These are phyloP conservation scores for Babesia bovis DNA, from an alignment of 169 alveolate genomes.

Conservation along the genomic window DNA sequence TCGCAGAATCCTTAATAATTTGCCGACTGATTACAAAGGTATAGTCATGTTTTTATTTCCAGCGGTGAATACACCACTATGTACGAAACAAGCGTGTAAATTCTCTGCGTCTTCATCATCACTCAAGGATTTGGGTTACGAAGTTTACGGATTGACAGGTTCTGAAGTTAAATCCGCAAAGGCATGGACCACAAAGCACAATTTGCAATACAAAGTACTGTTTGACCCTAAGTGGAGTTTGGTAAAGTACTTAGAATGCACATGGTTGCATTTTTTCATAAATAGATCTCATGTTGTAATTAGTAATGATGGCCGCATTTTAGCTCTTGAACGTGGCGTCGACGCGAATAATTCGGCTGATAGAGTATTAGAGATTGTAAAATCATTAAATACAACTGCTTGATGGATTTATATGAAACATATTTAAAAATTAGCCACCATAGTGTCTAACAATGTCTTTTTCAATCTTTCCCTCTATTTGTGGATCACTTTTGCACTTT, in stretches of 20 bases:
- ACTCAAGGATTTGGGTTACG: conserved; percentile 64
- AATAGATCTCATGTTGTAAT: conserved; percentile 71
- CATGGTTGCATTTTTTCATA: conserved; percentile 31
- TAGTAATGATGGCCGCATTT: conserved; percentile 54
- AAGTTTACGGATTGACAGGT: conserved; percentile 70
- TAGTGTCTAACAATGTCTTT: conserved; percentile 51
- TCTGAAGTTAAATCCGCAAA: conserved; percentile 38
- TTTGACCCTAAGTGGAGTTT: conserved; percentile 66
- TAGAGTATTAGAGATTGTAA: conserved; percentile 16
- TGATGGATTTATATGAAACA: not conserved
- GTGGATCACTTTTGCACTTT: conserved; percentile 3
- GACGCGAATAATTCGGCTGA: conserved; percentile 41
- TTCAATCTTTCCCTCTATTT: conserved; percentile 38
- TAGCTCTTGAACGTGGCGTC: conserved; percentile 72
- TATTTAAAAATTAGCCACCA: not conserved
- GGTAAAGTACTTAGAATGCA: conserved; percentile 63
- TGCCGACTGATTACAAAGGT: conserved; percentile 69
- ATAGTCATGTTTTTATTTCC: conserved; percentile 73
- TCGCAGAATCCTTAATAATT: conserved; percentile 28
- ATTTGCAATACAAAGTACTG: conserved; percentile 59
- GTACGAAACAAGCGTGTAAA: conserved; percentile 75
- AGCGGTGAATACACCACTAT: conserved; percentile 73
- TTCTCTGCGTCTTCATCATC: conserved; percentile 48
- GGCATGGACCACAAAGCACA: conserved; percentile 67
- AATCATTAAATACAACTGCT: not conserved